Conservation (phyloP, 2,329 filamentous ascomycete species). For the Exutisphaerella laricina region DNA sequence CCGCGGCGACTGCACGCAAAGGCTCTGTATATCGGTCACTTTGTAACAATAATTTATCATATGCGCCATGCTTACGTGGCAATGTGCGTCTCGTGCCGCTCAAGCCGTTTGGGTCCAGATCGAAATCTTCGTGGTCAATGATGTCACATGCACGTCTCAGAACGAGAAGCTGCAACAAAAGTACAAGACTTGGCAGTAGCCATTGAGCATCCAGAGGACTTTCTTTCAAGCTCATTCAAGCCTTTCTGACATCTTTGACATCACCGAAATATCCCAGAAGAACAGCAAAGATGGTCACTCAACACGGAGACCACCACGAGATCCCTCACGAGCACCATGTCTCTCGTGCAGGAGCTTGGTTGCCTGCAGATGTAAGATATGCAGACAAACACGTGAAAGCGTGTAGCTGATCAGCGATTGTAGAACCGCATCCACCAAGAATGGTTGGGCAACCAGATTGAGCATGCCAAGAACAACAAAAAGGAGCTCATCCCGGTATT, state of each 20-base stretch:
- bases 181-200: not conserved
- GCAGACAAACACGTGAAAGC: not conserved
- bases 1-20: too few species aligned
- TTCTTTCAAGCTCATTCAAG: not conserved
- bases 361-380: constrained; percentile 40
- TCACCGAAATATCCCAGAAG: not conserved
- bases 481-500: constrained; percentile 55
- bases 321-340: constrained; percentile 48
- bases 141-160: not conserved
- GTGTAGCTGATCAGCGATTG: constrained; percentile 18
- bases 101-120: not conserved
- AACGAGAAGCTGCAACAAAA: not conserved
- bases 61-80: too few species aligned
- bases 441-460: constrained; percentile 56
- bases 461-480: constrained; percentile 49
- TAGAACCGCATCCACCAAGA: constrained; percentile 58
- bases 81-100: too few species aligned
- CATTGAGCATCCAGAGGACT: not conserved
- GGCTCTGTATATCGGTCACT: too few species aligned
- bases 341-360: constrained; percentile 53
- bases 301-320: constrained; percentile 42
- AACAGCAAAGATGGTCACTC: constrained; percentile 23
- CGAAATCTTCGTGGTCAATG: too few species aligned
- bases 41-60: too few species aligned
- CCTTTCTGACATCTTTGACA: not conserved